Evolutionary conservation across 2,329 filamentous ascomycete species (phyloP).

Genomic region (Fusarium oligoseptatum): DNA sequence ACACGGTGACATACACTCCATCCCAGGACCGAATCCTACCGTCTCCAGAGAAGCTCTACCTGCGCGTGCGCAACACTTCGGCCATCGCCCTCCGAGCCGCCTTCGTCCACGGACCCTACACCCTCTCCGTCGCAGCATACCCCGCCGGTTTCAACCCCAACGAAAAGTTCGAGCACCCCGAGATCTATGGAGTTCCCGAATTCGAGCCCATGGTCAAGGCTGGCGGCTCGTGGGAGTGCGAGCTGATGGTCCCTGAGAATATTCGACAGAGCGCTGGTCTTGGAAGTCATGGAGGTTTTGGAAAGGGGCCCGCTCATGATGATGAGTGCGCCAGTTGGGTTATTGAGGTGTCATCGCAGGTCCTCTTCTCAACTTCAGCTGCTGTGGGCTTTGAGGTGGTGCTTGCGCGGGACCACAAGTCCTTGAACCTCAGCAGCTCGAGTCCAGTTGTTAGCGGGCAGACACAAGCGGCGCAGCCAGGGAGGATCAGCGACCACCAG

Average conservation of each 20-base stretch:
- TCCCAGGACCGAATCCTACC: constrained; percentile 90
- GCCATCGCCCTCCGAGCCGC: constrained; percentile 92
- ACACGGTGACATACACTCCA: constrained; percentile 92
- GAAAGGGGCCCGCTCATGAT: constrained; percentile 59
- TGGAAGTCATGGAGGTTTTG: constrained; percentile 61
- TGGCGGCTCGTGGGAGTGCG: constrained; percentile 86
- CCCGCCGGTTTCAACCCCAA: constrained; percentile 88
- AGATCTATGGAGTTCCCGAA: constrained; percentile 82
- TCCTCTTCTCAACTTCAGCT: constrained; percentile 91
- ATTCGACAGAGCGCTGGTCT: constrained; percentile 75
- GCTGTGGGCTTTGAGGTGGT: constrained; percentile 90
- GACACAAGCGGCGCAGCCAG: constrained; percentile 70
- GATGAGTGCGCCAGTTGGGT: constrained; percentile 82
- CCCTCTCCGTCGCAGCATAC: constrained; percentile 87
- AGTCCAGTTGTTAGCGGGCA: constrained; percentile 61
- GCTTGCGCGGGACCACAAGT: constrained; percentile 87
- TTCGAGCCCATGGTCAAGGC: constrained; percentile 98
- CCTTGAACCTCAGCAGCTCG: constrained; percentile 73
- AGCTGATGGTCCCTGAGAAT: constrained; percentile 82
- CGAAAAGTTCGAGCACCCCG: constrained; percentile 77
- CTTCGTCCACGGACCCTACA: constrained; percentile 97
- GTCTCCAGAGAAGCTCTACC: constrained; percentile 81
- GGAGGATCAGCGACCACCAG: constrained; percentile 82
- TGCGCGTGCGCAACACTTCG: constrained; percentile 93
- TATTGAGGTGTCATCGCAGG: constrained; percentile 91